Conservation (phyloP, 176 grass and related monocot species). For the Phoenix roebelenii region DNA sequence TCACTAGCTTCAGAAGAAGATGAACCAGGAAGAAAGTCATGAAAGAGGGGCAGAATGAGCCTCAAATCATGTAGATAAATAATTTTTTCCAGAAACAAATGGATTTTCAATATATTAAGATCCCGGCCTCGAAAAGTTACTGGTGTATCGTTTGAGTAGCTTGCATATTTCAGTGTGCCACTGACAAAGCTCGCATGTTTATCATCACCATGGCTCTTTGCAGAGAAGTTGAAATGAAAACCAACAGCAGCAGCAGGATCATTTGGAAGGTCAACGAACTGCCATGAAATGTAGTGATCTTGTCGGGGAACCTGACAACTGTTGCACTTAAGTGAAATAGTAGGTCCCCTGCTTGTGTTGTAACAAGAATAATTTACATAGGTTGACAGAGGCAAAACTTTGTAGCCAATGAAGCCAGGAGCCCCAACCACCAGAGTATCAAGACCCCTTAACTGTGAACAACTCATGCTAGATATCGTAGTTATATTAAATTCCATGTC, state of each 20-base stretch:
- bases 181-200: conserved; percentile 61
- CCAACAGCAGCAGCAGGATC: conserved; percentile 56
- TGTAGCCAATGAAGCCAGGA: conserved; percentile 72
- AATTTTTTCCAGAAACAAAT: conserved; percentile 76
- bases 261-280: conserved; percentile 64
- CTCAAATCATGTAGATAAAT: conserved; percentile 48
- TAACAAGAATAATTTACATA: conserved; percentile 48
- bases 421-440: conserved; percentile 47
- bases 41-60: conserved; percentile 72
- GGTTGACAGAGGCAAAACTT: conserved; percentile 48
- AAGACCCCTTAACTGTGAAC: conserved; percentile 40
- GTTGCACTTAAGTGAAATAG: conserved; percentile 63
- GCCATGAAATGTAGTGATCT: conserved; percentile 82
- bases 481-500: conserved; percentile 90
- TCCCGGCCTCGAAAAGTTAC: conserved; percentile 85
- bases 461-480: conserved; percentile 81
- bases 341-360: conserved; percentile 69
- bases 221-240: conserved; percentile 75
- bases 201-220: conserved; percentile 45
- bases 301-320: conserved; percentile 62
- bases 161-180: conserved; percentile 54
- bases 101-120: conserved; percentile 79
- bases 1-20: conserved; percentile 49
- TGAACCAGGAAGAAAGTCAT: conserved; percentile 71
- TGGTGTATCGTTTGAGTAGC: conserved; percentile 37